Conservation (phyloP, 148 eudicot genomes). For the Simmondsia chinensis region DNA sequence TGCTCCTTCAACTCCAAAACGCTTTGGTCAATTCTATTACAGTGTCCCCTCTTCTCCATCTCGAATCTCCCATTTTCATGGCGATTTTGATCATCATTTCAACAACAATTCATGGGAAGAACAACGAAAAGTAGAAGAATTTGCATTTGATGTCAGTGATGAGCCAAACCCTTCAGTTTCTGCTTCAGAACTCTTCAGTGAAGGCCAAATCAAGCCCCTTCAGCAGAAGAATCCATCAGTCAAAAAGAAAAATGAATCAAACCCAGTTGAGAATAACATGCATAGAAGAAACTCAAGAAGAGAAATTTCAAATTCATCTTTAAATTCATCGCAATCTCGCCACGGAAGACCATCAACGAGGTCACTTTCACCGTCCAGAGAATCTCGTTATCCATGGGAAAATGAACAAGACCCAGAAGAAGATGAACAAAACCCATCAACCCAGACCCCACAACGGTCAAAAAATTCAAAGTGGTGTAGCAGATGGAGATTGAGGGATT, state of each 20-base stretch:
- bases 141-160: too few species aligned
- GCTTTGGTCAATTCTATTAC: conserved; percentile 22
- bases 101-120: too few species aligned
- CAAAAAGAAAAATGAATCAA: conserved; percentile 9
- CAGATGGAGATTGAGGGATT: conserved; percentile 63
- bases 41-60: conserved; percentile 50
- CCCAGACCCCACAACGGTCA: conserved; percentile 8
- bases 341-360: conserved; percentile 25
- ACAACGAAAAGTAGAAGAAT: too few species aligned
- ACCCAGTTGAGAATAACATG: not conserved
- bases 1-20: conserved; percentile 40
- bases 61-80: conserved; percentile 9
- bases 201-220: too few species aligned
- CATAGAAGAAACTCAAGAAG: conserved; percentile 14
- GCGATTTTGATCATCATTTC: conserved; percentile 11
- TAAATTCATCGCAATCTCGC: conserved; percentile 6
- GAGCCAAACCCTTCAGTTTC: too few species aligned
- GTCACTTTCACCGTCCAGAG: conserved; percentile 49
- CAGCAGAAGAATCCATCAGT: conserved; percentile 32
- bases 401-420: conserved; percentile 17
- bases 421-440: conserved; percentile 8
- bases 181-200: too few species aligned
- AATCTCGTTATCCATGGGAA: conserved; percentile 42
- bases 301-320: conserved; percentile 7
- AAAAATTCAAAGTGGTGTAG: conserved; percentile 16